Evolutionary conservation across 2,329 filamentous ascomycete species (phyloP), one percentile per base, ranked within the genome.

Genomic region (Pleurostoma richardsiae): DNA sequence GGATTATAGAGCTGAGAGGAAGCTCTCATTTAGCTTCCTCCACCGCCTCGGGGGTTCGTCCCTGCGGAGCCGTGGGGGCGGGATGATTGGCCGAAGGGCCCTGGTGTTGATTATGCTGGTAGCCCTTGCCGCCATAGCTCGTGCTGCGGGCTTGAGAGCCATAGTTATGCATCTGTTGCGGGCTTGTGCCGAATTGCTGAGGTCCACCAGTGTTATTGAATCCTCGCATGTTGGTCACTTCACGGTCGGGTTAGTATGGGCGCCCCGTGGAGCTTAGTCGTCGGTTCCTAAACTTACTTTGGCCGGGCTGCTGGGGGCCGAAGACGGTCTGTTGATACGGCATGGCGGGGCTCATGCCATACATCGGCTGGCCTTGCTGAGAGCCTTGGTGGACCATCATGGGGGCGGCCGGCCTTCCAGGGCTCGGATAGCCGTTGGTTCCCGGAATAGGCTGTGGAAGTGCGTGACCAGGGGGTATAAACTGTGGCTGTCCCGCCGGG

Each of bases 311-410:
- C 55, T 86, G 86, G 30, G 82, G 80, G 49, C 76, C 73, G 65
- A 86, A 90, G 45, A 82, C 80, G 36, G 86, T 86, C 61, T 90
- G 87, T 59, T 83, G 86, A 60, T 86, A 88, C 60, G 85, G 85
- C 66, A 85, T 77, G 45, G 76, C 83, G 40, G 85, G 85, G 58
- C 84, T 87, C 84, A 91, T 88, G 53, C 80, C 86, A 73, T 79
- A 91, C 69, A 74, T 81, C 58, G 72, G 82, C 62, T 95, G 90
- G 39, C 91, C 90, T 64, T 95, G 91, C 60, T 96, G 92, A 29
- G 91, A 96, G 46, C 89, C 89, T 69, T 96, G 90, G 55, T 91
- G 91, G 59, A 85, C 88, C 92, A 97, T 97, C 84, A 95, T 90
- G 2, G 89, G 85, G 10, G 94, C 89, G 26, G 73, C 64, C 29